A percentile compares a stretch with the other conserved stretches of the same genome.
Conservation (phyloP, 2,329 filamentous ascomycete genomes). For the Fulvia fulva region DNA sequence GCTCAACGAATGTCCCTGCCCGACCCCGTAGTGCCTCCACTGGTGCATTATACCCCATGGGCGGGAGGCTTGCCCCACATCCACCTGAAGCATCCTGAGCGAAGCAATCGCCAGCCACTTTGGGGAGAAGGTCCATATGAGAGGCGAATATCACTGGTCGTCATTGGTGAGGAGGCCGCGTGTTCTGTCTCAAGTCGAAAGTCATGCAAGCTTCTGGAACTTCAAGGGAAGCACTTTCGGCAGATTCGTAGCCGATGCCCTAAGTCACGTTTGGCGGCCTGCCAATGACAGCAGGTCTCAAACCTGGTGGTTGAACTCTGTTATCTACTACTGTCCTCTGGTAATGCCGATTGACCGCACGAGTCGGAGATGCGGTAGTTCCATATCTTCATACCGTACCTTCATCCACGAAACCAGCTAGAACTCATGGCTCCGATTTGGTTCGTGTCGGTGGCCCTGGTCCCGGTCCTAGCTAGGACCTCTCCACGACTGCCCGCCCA, state of each 20-base stretch:
- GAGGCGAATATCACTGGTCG: neutral
- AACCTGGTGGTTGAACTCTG: neutral
- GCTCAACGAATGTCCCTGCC: too few relatives aligned
- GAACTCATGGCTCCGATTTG: neutral
- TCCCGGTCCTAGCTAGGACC: neutral
- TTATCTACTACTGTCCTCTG: neutral
- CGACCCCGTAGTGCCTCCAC: neutral
- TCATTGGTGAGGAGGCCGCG: neutral
- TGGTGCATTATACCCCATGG: neutral
- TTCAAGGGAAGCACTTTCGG: neutral
- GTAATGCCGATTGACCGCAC: neutral
- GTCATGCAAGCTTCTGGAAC: neutral
- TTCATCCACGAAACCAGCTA: neutral
- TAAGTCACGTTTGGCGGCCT: neutral
- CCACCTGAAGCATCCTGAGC: neutral
- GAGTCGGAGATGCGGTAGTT: neutral
- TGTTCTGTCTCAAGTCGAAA: neutral
- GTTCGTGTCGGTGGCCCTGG: neutral
- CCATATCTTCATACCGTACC: neutral
- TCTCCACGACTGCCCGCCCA: neutral
- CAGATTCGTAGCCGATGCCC: slow-evolving; percentile 5
- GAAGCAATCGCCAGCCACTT: neutral
- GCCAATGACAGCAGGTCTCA: neutral
- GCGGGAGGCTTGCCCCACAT: too few relatives aligned
- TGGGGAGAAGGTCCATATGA: neutral